A percentile compares a stretch with the other conserved stretches of the same genome.
These are phyloP conservation scores for Sporothrix euskadiensis DNA, from an alignment of 2,329 filamentous ascomycete genomes.

Conservation along the genomic window DNA sequence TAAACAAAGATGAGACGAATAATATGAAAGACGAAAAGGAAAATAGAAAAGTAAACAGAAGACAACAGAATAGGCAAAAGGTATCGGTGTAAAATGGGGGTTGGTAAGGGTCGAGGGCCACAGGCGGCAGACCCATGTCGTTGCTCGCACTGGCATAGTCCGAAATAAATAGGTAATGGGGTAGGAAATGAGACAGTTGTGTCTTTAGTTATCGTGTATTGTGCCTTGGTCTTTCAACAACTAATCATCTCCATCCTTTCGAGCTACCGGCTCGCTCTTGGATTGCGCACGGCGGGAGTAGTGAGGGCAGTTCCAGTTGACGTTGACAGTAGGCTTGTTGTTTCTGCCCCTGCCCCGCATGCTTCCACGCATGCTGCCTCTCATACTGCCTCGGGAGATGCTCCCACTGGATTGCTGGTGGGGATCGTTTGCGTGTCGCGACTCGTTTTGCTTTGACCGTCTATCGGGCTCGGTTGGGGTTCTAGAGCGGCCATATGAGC, in stretches of 20 bases:
- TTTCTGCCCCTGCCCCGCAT: slow-evolving; percentile 24
- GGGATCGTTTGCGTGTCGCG: neutral
- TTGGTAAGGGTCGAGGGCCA: neutral
- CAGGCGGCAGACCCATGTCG: neutral
- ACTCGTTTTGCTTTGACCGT: neutral
- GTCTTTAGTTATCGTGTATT: neutral
- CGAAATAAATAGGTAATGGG: neutral
- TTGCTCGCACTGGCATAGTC: neutral
- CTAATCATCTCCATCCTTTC: slow-evolving; percentile 13
- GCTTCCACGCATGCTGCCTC: slow-evolving; percentile 24
- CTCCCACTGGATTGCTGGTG: neutral
- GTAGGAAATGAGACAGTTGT: neutral
- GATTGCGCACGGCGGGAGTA: slow-evolving; percentile 51
- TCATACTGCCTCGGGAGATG: neutral
- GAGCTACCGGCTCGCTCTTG: slow-evolving; percentile 45
- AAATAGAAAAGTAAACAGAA: neutral
- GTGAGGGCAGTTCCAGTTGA: slow-evolving; percentile 32
- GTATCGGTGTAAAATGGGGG: neutral
- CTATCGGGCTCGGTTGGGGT: slow-evolving; percentile 29
- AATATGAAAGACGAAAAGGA: neutral
- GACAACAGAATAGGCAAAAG: neutral
- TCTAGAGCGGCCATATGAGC: slow-evolving; percentile 21
- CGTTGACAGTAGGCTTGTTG: slow-evolving; percentile 25
- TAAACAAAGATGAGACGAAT: neutral
- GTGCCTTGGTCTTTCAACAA: neutral